phyloP scores from a whole-genome alignment of 352 stramenopile genomes.

The Plasmopara muralis region DNA sequence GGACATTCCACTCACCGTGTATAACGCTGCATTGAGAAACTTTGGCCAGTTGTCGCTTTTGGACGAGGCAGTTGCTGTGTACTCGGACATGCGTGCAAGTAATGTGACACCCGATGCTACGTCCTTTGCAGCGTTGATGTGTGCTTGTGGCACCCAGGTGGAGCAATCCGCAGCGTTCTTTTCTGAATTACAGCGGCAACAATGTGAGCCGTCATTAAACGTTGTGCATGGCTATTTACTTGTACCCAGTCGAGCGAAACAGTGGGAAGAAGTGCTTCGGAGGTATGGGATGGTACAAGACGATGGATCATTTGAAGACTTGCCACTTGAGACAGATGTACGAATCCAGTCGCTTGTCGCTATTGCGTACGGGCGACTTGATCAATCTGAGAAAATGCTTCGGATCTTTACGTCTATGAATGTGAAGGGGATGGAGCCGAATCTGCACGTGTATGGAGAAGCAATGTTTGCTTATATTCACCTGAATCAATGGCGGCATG shows the following conservation, averaged over 20 bases:
- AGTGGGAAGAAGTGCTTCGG: slow-evolving; percentile 37
- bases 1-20: slow-evolving; percentile 33
- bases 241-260: slow-evolving; percentile 30
- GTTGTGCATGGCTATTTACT: slow-evolving; percentile 35
- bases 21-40: slow-evolving; percentile 62
- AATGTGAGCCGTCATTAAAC: slow-evolving; percentile 20
- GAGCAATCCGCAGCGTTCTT: slow-evolving; percentile 41
- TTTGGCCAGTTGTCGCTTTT: slow-evolving; percentile 37
- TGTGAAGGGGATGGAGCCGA: slow-evolving; percentile 52
- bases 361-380: slow-evolving; percentile 41
- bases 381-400: slow-evolving; percentile 46
- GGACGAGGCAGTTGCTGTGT: slow-evolving; percentile 31
- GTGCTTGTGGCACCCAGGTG: slow-evolving; percentile 38
- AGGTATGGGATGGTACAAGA: slow-evolving; percentile 23
- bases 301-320: slow-evolving; percentile 8
- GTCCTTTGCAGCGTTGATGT: slow-evolving; percentile 50
- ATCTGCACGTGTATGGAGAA: slow-evolving; percentile 64
- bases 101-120: slow-evolving; percentile 40
- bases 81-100: slow-evolving; percentile 34
- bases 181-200: slow-evolving; percentile 25
- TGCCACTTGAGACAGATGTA: slow-evolving; percentile 38
- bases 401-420: slow-evolving; percentile 70
- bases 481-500: slow-evolving; percentile 56
- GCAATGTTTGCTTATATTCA: slow-evolving; percentile 64
- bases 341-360: slow-evolving; percentile 61